These are phyloP conservation scores for Pleurozium schreberi DNA, from an alignment of 225 moss, liverwort and hornwort species.

Conservation along the genomic window DNA sequence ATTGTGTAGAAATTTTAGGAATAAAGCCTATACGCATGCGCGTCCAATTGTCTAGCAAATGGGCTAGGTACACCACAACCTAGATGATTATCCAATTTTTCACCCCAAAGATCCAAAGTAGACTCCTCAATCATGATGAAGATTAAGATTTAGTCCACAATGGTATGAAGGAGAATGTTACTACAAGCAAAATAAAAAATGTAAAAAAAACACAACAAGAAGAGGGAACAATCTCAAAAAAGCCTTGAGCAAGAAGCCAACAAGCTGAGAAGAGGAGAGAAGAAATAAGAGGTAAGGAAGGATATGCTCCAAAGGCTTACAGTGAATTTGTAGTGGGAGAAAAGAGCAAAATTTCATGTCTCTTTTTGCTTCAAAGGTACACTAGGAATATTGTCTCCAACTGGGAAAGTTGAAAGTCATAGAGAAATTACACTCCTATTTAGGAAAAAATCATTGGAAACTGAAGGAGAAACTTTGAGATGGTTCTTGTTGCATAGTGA, in stretches of 20 bases:
- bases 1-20: background rate
- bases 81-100: background rate
- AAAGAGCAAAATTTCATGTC: background rate
- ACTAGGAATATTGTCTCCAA: fast-evolving
- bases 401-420: fast-evolving
- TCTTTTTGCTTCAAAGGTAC: background rate
- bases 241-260: background rate
- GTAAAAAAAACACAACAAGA: background rate
- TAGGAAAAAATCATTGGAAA: background rate
- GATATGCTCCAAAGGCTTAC: background rate
- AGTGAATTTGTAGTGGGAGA: background rate
- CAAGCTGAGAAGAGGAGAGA: background rate
- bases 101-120: background rate
- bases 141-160: background rate
- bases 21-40: fast-evolving
- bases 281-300: background rate
- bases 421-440: background rate
- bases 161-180: background rate
- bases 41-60: background rate
- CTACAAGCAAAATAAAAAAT: background rate
- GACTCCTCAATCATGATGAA: background rate
- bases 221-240: background rate
- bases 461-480: background rate
- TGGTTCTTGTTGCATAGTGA: background rate
- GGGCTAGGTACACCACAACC: background rate